These are phyloP conservation scores for Neopestalotiopsis clavispora DNA, from an alignment of 2,329 filamentous ascomycete species.

Conservation along the genomic window DNA sequence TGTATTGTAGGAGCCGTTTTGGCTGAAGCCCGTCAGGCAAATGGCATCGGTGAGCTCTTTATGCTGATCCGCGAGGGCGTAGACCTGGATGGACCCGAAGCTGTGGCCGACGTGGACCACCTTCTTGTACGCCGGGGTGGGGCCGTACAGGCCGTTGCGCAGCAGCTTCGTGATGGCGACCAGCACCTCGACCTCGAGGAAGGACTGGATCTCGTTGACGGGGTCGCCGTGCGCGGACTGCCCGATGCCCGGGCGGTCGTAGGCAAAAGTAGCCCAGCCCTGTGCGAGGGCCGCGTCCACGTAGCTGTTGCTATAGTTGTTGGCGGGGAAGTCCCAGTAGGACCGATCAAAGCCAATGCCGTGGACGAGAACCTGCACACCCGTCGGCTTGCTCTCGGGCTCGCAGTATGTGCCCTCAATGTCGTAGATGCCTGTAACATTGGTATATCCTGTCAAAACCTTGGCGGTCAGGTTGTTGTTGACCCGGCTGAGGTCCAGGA, in stretches of 20 bases:
- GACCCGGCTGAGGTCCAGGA: constrained; percentile 51
- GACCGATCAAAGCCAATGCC: constrained; percentile 59
- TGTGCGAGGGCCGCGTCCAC: constrained; percentile 48
- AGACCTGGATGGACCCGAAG: constrained; percentile 65
- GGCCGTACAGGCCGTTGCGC: constrained; percentile 47
- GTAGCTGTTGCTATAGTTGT: constrained; percentile 68
- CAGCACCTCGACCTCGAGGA: constrained; percentile 63
- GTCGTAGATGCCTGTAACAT: constrained; percentile 57
- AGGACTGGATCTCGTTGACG: constrained; percentile 62
- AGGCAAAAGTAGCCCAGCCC: constrained; percentile 15
- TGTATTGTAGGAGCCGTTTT: constrained; percentile 48
- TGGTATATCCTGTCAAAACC: constrained; percentile 36
- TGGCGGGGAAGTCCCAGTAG: constrained; percentile 67
- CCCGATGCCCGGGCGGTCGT: constrained; percentile 14
- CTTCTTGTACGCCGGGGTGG: constrained; percentile 42
- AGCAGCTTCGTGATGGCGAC: constrained; percentile 55
- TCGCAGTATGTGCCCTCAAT: constrained; percentile 67
- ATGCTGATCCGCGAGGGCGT: constrained; percentile 54
- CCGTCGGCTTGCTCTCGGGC: constrained; percentile 46
- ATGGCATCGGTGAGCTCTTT: constrained; percentile 61
- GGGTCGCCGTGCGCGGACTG: constrained; percentile 34
- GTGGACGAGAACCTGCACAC: constrained; percentile 55
- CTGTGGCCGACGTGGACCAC: constrained; percentile 68
- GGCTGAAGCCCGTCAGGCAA: constrained; percentile 63
- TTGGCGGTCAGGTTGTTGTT: constrained; percentile 51